Conservation (phyloP, 345 rosid species). For the Gossypium turneri region DNA sequence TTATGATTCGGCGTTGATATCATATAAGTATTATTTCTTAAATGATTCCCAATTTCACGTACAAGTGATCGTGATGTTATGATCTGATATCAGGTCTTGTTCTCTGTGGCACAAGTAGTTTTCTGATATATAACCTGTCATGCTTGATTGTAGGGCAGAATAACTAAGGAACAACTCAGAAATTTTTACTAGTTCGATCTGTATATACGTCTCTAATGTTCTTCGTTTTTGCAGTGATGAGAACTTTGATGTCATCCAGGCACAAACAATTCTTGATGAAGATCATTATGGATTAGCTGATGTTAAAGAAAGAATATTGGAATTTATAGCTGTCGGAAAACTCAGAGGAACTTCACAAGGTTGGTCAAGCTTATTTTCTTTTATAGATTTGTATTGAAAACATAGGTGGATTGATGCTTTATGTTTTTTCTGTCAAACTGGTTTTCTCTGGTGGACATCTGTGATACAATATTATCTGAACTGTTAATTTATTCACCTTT, state of each 20-base stretch:
- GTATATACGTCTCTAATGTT: background rate
- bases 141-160: background rate
- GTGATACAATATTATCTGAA: background rate
- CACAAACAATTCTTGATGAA: slow-evolving; percentile 90
- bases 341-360: slow-evolving; percentile 98
- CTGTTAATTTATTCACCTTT: slow-evolving; percentile 63
- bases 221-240: slow-evolving; percentile 65
- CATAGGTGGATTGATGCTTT: background rate
- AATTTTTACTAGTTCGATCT: background rate
- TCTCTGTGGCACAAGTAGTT: background rate
- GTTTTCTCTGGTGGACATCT: background rate
- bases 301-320: slow-evolving; percentile 96
- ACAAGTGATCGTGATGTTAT: background rate
- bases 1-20: background rate
- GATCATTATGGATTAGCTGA: slow-evolving; percentile 97
- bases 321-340: slow-evolving; percentile 97
- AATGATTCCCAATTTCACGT: background rate
- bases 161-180: background rate
- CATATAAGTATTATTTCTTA: background rate
- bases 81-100: slow-evolving; percentile 6
- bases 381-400: background rate
- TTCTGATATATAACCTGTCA: background rate
- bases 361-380: slow-evolving; percentile 23
- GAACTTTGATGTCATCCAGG: slow-evolving; percentile 86
- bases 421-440: background rate